These are phyloP conservation scores for Thelonectria rubi DNA, from an alignment of 2,329 filamentous ascomycete species.

Conservation along the genomic window DNA sequence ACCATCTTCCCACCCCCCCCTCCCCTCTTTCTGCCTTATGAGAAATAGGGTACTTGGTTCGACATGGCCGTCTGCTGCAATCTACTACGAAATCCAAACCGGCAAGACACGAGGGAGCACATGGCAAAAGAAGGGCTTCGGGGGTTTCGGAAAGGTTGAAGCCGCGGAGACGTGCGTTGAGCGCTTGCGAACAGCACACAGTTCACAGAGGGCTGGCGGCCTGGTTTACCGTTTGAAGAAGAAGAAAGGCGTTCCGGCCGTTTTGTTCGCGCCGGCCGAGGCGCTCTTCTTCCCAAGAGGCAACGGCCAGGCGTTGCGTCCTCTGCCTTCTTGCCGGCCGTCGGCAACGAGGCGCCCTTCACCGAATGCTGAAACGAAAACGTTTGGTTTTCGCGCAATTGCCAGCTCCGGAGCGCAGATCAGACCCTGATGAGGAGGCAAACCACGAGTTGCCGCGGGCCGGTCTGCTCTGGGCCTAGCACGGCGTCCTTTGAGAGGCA, in stretches of 20 bases:
- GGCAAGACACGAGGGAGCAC: neutral
- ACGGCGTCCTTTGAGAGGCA: neutral
- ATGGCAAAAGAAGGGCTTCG: neutral
- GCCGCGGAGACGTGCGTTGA: neutral
- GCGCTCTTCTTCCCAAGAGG: neutral
- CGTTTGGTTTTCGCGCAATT: too few species aligned
- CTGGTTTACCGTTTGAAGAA: neutral
- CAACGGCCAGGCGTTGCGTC: neutral
- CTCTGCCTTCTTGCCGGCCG: too few species aligned
- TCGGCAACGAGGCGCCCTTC: neutral
- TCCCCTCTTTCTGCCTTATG: neutral
- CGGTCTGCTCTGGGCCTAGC: neutral
- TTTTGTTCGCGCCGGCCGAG: neutral
- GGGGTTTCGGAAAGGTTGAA: neutral
- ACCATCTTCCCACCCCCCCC: constrained; percentile 3
- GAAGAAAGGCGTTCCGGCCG: neutral
- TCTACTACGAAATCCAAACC: too few species aligned
- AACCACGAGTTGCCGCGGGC: neutral
- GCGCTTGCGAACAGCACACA: too few species aligned
- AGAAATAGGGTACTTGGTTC: neutral
- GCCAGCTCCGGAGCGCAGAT: neutral
- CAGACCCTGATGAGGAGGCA: neutral
- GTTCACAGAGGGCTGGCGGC: neutral
- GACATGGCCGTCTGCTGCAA: too few species aligned
- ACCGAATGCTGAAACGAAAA: too few species aligned